Evolutionary conservation across 163 green algal genomes (phyloP), one percentile per base, ranked within the genome.

Genomic region (Chlorella variabilis): DNA sequence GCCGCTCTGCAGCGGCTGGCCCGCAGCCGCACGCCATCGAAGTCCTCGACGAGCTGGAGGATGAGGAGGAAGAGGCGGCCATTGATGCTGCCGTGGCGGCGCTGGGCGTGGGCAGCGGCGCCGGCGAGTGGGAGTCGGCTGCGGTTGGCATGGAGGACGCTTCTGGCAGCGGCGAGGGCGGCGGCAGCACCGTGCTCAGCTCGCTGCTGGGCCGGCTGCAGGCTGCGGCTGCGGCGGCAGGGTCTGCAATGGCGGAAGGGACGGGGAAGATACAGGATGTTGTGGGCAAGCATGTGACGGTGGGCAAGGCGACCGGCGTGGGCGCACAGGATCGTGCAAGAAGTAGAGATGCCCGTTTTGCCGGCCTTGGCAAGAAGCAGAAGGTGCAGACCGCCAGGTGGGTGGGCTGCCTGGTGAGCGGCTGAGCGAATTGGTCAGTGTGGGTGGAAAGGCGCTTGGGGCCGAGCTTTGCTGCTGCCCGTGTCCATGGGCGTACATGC

Each of bases 271-370:
- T 69, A 23, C 25, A 62, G 8, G 69, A 77, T 2, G 31, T 17
- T 21, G n/a, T 79, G 51, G 36, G 71, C 21, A 68, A 56, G 71
- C 71, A 79, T 38, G 38, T 79, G 25, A 29, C n/a, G 41, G 15
- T 75, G 13, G 66, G 66, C 5, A 8, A 56, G 39, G 38, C 27
- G 0, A 1, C 23, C 1, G 66, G 66, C 9, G 36, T 29, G 25
- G 21, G 66, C 38, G 38, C 39, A 20, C 7, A 4, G 2, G 66
- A 51, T 27, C 39, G 39, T 36, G 25, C 25, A 9, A 29, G 36
- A 15, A 11, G 45, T 15, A 54, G 15, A 15, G 15, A 11, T 54
- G 45, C n/a, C n/a, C n/a, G n/a, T n/a, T n/a, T n/a, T n/a, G n/a
- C n/a, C n/a, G n/a, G n/a, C n/a, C n/a, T n/a, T n/a, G n/a, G n/a